phyloP scores from a whole-genome alignment of 208 protist genomes.

The Herpetomonas tarakana region DNA sequence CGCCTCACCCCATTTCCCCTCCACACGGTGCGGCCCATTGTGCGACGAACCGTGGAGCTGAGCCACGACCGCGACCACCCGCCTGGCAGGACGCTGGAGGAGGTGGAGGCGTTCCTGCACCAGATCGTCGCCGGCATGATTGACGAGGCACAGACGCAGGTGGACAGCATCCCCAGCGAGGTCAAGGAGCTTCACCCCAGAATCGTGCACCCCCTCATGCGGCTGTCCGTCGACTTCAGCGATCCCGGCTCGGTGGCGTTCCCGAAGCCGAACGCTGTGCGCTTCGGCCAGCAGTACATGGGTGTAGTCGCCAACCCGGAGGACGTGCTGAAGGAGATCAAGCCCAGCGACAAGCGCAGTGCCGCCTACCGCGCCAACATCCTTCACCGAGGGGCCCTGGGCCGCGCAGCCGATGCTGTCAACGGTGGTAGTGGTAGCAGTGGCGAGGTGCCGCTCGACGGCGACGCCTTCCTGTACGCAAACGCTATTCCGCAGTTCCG shows the following conservation, averaged over 20 bases:
- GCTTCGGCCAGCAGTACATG: conserved; percentile 90
- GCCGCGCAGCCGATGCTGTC: not conserved
- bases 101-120: conserved; percentile 81
- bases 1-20: conserved; percentile 87
- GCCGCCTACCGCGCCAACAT: not conserved
- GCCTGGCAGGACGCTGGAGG: conserved; percentile 60
- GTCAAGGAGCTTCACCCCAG: conserved; percentile 76
- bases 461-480: not conserved
- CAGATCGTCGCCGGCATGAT: conserved; percentile 79
- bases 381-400: not conserved
- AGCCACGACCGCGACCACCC: conserved; percentile 53
- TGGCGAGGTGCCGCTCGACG: conserved; percentile 1
- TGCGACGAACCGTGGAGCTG: conserved; percentile 85
- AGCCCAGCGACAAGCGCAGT: conserved; percentile 27
- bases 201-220: conserved; percentile 82
- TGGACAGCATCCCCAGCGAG: conserved; percentile 69
- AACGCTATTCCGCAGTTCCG: conserved; percentile 34
- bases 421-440: conserved; percentile 1
- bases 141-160: conserved; percentile 65
- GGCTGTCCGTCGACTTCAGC: conserved; percentile 78
- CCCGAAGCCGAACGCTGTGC: conserved; percentile 81
- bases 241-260: conserved; percentile 69
- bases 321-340: conserved; percentile 69
- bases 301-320: conserved; percentile 85
- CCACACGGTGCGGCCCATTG: conserved; percentile 91